Evolutionary conservation across 441 rosid genomes (phyloP).

Genomic region (Euphorbia corollata): DNA sequence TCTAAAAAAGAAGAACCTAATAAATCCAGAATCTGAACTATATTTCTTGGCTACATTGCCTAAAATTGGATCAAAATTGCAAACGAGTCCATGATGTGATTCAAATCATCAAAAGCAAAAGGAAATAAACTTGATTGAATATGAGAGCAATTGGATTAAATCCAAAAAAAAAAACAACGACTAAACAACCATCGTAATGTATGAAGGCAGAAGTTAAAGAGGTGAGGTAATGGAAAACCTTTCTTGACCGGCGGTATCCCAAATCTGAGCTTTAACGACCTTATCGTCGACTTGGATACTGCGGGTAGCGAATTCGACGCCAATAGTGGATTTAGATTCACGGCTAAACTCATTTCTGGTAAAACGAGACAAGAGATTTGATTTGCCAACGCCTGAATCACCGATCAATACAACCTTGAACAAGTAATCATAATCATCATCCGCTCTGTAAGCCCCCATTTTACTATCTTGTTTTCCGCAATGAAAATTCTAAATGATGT

Average conservation of each 20-base stretch:
- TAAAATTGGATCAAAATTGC: conserved; percentile 3
- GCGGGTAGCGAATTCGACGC: conserved; percentile 89
- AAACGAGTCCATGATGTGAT: background rate
- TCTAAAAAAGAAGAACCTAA: background rate
- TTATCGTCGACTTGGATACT: conserved; percentile 63
- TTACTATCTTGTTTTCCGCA: background rate
- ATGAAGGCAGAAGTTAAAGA: background rate
- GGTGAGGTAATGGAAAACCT: conserved; percentile 30
- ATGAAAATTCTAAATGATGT: background rate
- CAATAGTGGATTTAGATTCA: conserved; percentile 78
- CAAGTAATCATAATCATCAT: conserved; percentile 78
- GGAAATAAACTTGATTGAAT: background rate
- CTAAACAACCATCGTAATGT: background rate
- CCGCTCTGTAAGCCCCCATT: conserved; percentile 69
- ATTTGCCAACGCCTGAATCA: conserved; percentile 80
- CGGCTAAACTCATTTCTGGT: conserved; percentile 67
- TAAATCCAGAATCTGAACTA: background rate
- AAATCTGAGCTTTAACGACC: conserved; percentile 85
- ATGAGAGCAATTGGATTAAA: background rate
- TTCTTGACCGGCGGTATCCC: conserved; percentile 95
- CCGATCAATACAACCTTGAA: conserved; percentile 80
- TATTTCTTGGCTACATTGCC: background rate
- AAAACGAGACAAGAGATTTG: conserved; percentile 68
- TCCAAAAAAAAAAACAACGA: background rate
- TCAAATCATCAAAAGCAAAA: conserved; percentile 7